Conservation (phyloP, 2,329 filamentous ascomycete species). For the Zymoseptoria brevis region DNA sequence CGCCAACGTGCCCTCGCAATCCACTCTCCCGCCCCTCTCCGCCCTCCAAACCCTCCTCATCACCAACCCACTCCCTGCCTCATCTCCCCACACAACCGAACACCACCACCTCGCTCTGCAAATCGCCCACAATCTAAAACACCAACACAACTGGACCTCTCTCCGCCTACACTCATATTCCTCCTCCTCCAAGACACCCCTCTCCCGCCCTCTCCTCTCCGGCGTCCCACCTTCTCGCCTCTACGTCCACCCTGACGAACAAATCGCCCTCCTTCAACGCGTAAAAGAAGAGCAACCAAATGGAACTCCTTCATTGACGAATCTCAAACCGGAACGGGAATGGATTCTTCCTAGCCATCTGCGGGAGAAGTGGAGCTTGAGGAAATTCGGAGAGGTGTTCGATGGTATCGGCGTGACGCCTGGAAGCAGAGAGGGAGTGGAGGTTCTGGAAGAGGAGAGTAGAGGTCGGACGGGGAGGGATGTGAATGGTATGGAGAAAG, state of each 20-base stretch:
- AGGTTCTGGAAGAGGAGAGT: constrained; percentile 9
- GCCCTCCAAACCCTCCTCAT: constrained; percentile 14
- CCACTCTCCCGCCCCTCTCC: constrained; percentile 8
- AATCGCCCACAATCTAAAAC: constrained; percentile 62
- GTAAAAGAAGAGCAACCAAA: constrained; percentile 32
- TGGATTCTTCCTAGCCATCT: constrained; percentile 71
- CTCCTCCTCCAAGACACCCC: constrained; percentile 19
- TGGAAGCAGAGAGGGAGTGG: constrained; percentile 22
- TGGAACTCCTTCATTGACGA: constrained; percentile 17
- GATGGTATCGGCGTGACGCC: constrained; percentile 46
- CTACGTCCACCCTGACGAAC: constrained; percentile 76
- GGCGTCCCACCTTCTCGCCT: constrained; percentile 65
- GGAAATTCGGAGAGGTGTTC: constrained; percentile 60
- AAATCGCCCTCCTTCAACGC: constrained; percentile 61
- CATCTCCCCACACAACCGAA: constrained; percentile 13
- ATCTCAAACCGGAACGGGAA: constrained; percentile 47
- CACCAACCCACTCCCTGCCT: constrained; percentile 2
- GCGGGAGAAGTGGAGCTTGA: constrained; percentile 63
- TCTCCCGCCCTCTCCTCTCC: constrained; percentile 58
- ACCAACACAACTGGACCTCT: constrained; percentile 68
- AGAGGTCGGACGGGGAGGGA: constrained; percentile 1
- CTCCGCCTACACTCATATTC: constrained; percentile 34
- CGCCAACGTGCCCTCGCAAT: not conserved
- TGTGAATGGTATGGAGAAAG: constrained; percentile 14
- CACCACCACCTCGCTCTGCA: constrained; percentile 47